Evolutionary conservation across 495 filamentous ascomycete species (phyloP).

Genomic region (Aeminium ludgeri): DNA sequence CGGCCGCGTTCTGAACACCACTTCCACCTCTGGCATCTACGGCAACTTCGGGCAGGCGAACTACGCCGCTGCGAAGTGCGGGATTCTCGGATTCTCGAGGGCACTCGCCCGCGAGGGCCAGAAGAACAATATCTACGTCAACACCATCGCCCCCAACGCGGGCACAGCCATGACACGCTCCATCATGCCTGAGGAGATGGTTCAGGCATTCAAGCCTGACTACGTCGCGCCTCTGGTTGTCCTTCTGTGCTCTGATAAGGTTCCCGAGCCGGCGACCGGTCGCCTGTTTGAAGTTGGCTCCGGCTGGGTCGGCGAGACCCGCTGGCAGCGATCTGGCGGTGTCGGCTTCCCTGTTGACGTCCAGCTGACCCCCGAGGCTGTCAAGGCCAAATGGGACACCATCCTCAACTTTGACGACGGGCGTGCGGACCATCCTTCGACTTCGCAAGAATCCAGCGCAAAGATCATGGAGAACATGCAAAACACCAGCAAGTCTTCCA

Average conservation of each 20-base stretch:
- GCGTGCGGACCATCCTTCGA: conserved; percentile 76
- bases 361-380: conserved; percentile 70
- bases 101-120: conserved; percentile 82
- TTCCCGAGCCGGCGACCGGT: conserved; percentile 68
- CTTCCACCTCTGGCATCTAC: conserved; percentile 92
- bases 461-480: conserved; percentile 86
- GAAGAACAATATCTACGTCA: conserved; percentile 97
- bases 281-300: conserved; percentile 91
- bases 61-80: conserved; percentile 88
- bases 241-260: conserved; percentile 73
- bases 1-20: conserved; percentile 89
- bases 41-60: conserved; percentile 99
- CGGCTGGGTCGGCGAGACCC: conserved; percentile 79
- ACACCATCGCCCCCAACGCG: conserved; percentile 95
- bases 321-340: conserved; percentile 89
- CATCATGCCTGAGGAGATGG: conserved; percentile 93
- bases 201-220: conserved; percentile 98
- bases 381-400: conserved; percentile 57
- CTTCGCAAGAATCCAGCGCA: conserved; percentile 54
- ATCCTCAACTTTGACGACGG: conserved; percentile 82
- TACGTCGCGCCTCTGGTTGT: conserved; percentile 91
- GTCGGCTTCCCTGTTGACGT: conserved; percentile 85
- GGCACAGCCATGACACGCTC: conserved; percentile 91
- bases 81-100: conserved; percentile 87
- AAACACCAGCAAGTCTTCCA: conserved; percentile 35